Evolutionary conservation across 768 basidiomycete species (phyloP), one percentile per base, ranked within the genome.

Genomic region (Grammothele lineata): DNA sequence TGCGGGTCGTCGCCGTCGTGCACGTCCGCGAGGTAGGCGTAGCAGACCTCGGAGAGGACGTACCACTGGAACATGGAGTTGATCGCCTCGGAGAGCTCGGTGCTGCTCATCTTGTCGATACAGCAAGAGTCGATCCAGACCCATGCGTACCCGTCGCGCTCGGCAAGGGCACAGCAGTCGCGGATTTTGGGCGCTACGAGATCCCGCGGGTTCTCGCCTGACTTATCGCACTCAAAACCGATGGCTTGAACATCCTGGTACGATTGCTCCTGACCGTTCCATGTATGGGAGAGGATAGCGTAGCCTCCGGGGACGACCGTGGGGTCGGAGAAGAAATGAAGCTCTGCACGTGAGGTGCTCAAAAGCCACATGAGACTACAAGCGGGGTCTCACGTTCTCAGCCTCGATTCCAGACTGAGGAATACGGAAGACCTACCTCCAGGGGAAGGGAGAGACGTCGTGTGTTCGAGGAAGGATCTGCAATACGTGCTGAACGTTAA

Each of bases 271-370:
- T 12, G n/a, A 10, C 18, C 27, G 3, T 32, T 12, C 45, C 38
- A 40, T 7, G 27, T 25, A 37, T 47, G 45, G 6, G 45, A 47
- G 8, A 47, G 32, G 12, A 47, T 47, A 5, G 45, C 45, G 32
- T 47, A 47, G 27, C 45, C 38, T 11, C 23, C 45, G 6, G 9
- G 10, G 15, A 47, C 45, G n/a, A 14, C 37, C 2, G 8, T 26
- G 9, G 45, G 37, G 38, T 18, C 14, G 14, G 19, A 14, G 37
- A 47, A 47, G 12, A 10, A 37, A 18, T 18, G 34, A 14, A 45
- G 19, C 5, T 24, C 25, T 8, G 25, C 21, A 5, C 18, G 21
- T 14, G 6, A 11, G 24, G 37, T 33, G 15, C 7, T 33, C 21
- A 47, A 38, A 5, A 47, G 38, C 45, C 45, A 40, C 45, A 47